phyloP scores from a whole-genome alignment of 345 rosid species.

The Populus simonii region DNA sequence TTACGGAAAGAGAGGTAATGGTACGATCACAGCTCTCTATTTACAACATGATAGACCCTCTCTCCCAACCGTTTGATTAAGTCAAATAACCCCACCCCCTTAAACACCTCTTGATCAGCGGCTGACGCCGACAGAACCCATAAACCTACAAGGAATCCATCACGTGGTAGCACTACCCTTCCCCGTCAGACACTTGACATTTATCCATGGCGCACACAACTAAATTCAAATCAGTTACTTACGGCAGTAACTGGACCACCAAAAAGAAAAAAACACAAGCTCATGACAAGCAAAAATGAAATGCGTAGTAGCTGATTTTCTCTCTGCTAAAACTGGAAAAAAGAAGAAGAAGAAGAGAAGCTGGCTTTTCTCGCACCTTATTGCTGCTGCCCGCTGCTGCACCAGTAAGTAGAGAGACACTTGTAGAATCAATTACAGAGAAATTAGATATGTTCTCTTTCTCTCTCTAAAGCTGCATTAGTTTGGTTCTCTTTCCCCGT shows the following conservation, averaged over 20 bases:
- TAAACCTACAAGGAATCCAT: too few relatives aligned
- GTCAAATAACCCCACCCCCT: too few relatives aligned
- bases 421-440: not conserved
- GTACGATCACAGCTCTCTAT: too few relatives aligned
- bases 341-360: not conserved
- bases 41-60: too few relatives aligned
- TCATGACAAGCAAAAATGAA: not conserved
- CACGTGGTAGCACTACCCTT: too few relatives aligned
- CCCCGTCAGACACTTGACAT: not conserved
- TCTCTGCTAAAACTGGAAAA: not conserved
- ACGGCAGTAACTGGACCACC: not conserved
- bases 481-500: conserved; percentile 9
- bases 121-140: too few relatives aligned
- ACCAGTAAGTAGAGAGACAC: not conserved
- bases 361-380: not conserved
- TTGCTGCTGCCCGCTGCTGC: not conserved
- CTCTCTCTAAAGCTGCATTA: conserved; percentile 3
- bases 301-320: not conserved
- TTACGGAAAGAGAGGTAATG: too few relatives aligned
- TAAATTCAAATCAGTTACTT: not conserved
- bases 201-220: not conserved
- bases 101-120: too few relatives aligned
- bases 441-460: not conserved
- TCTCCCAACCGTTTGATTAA: too few relatives aligned
- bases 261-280: not conserved